Base-by-base conservation (phyloP, 352 stramenopile species). In the Peronospora belbahrii region DNA sequence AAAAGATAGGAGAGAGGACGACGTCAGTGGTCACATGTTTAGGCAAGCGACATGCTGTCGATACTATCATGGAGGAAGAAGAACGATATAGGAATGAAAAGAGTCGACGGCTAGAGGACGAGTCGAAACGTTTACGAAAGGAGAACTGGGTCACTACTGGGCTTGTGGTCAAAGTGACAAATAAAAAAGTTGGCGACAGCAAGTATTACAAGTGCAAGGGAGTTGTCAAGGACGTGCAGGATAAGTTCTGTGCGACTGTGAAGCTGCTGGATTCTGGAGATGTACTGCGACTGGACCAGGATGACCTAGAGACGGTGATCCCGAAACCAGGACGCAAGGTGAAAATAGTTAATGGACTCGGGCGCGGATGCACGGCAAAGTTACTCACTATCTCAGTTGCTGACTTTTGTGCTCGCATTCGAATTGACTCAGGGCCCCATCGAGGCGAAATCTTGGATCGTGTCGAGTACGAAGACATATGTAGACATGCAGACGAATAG, bases 81-180 rank as follows among this genome's bases (percentile, higher is more conserved):
- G 62, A 80, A 34, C 61, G 54, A 13, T 55, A 62, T 6, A 78
- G 65, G 42, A 57, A 51, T 20, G 40, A 70, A 22, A 56, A 73
- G 6, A 56, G 45, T 52, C 58, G 68, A 39, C 58, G 63, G 22
- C 31, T 71, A 18, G 56, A 83, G 18, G 59, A 77, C 0, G 67
- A 77, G 30, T 44, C 43, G 14, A 51, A 52, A 25, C 50, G 43
- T n/a, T 66, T 74, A 33, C 57, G 65, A 14, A 83, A 90, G 28
- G 86, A 96, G 35, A 77, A 97, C 59, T 98, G 95, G 95, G 48
- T 98, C 24, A 65, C 77, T 1, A 75, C 56, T 23, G 74, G 83
- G 19, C 97, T 98, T 49, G 58, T 98, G 3, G 92, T 98, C 19
- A 96, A 97, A 48, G 75, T 98, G 28, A 81, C 95, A 46, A 96